Conservation (phyloP, 1,139 yeast genomes). For the Lodderomyces pseudojiufengensis region DNA sequence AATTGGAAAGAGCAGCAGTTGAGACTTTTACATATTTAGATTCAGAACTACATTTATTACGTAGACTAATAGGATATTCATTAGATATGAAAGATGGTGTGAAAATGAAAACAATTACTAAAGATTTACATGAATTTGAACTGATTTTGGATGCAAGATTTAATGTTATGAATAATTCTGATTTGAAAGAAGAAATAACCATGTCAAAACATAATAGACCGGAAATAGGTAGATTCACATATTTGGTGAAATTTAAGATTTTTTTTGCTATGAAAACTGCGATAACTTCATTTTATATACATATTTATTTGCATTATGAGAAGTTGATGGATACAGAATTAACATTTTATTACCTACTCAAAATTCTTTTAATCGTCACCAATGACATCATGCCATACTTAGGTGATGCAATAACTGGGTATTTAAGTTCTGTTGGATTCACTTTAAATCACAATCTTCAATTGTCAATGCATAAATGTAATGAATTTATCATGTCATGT, state of each 20-base stretch:
- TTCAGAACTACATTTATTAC: constrained; percentile 7
- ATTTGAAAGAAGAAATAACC: background rate
- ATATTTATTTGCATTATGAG: constrained; percentile 33
- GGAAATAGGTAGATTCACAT: background rate
- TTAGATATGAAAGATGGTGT: constrained; percentile 17
- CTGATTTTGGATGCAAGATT: constrained; percentile 10
- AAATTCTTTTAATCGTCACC: constrained; percentile 20
- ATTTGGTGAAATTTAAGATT: constrained; percentile 6
- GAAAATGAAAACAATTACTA: constrained; percentile 16
- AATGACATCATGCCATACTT: constrained; percentile 27
- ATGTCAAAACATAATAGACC: background rate
- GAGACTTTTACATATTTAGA: constrained; percentile 9
- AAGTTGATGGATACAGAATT: constrained; percentile 17
- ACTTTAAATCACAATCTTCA: constrained; percentile 24
- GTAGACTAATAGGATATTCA: constrained; percentile 12
- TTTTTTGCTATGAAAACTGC: constrained; percentile 17
- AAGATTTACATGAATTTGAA: constrained; percentile 18
- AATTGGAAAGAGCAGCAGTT: constrained; percentile 15
- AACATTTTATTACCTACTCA: constrained; percentile 27
- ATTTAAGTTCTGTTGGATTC: constrained; percentile 18
- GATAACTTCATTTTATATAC: constrained; percentile 26
- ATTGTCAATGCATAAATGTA: constrained; percentile 21
- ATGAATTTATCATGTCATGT: constrained; percentile 22
- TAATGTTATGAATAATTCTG: constrained; percentile 9
- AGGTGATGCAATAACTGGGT: constrained; percentile 22